phyloP scores from a whole-genome alignment of 2,329 filamentous ascomycete genomes.

The Cladorrhinum sp. region DNA sequence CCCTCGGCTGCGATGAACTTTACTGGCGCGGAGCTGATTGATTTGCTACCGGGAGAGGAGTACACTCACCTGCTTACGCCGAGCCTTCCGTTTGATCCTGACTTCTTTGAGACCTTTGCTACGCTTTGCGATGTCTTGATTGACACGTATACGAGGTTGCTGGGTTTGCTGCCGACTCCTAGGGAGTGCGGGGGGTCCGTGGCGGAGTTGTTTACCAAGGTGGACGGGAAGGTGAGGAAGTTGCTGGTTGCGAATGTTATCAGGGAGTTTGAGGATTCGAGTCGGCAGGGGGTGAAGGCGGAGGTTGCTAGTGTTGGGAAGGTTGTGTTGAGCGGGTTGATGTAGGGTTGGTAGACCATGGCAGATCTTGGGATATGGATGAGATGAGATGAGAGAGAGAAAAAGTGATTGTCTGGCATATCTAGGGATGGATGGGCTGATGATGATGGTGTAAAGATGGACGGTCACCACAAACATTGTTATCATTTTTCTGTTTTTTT shows the following conservation, averaged over 20 bases:
- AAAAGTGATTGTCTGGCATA: not conserved
- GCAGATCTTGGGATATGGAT: too few relatives aligned
- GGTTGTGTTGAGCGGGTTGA: slow-evolving; percentile 82
- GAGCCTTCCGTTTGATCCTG: slow-evolving; percentile 87
- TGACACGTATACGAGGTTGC: slow-evolving; percentile 80
- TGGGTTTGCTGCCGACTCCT: slow-evolving; percentile 71
- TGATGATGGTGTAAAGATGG: too few relatives aligned
- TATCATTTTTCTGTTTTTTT: not conserved
- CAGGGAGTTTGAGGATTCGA: slow-evolving; percentile 89
- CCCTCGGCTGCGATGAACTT: slow-evolving; percentile 53
- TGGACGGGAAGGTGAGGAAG: slow-evolving; percentile 81
- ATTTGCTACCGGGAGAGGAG: slow-evolving; percentile 76
- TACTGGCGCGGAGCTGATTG: slow-evolving; percentile 54
- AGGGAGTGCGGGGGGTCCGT: slow-evolving; percentile 67
- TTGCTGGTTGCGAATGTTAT: slow-evolving; percentile 83
- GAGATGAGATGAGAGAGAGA: slow-evolving; percentile 5
- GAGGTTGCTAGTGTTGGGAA: slow-evolving; percentile 85
- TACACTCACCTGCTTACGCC: slow-evolving; percentile 90
- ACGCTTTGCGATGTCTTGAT: slow-evolving; percentile 94
- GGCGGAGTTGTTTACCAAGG: slow-evolving; percentile 85
- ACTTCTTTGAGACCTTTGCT: slow-evolving; percentile 95
- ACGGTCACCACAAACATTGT: too few relatives aligned
- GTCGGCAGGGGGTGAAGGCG: slow-evolving; percentile 68
- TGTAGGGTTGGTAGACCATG: too few relatives aligned
- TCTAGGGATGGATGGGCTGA: too few relatives aligned